phyloP scores from a whole-genome alignment of 2,329 filamentous ascomycete genomes.

The Pseudogymnoascus sp. region DNA sequence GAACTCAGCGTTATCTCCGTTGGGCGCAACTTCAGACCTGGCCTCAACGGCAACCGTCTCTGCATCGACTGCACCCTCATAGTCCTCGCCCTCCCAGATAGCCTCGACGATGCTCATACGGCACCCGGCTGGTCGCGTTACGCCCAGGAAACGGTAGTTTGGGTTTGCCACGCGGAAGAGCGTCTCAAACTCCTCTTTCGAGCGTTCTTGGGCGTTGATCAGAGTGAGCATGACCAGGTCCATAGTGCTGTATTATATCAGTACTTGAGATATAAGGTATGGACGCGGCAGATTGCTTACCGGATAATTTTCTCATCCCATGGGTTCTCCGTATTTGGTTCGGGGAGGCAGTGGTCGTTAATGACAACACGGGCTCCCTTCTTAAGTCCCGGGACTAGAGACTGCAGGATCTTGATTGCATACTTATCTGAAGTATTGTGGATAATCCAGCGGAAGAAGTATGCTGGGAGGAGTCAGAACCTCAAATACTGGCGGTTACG shows the following conservation, averaged over 20 bases:
- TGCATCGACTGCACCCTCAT: constrained; percentile 10
- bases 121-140: constrained; percentile 35
- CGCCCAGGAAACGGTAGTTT: constrained; percentile 39
- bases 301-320: constrained; percentile 41
- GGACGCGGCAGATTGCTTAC: background rate
- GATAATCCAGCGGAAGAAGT: constrained; percentile 40
- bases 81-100: constrained; percentile 34
- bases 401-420: constrained; percentile 36
- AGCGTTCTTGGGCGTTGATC: constrained; percentile 45
- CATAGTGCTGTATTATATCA: constrained; percentile 32
- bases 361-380: constrained; percentile 39
- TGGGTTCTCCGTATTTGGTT: constrained; percentile 32
- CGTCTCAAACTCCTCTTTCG: constrained; percentile 37
- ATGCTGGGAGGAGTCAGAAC: constrained; percentile 23
- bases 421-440: constrained; percentile 41
- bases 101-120: constrained; percentile 44
- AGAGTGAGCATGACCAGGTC: constrained; percentile 46
- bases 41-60: background rate
- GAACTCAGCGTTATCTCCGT: background rate
- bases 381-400: constrained; percentile 47
- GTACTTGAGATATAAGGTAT: background rate
- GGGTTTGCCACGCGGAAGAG: constrained; percentile 38
- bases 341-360: constrained; percentile 39
- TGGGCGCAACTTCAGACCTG: background rate
- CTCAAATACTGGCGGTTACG: background rate